phyloP scores from a whole-genome alignment of 352 stramenopile genomes.

The Globisporangium emineosum region DNA sequence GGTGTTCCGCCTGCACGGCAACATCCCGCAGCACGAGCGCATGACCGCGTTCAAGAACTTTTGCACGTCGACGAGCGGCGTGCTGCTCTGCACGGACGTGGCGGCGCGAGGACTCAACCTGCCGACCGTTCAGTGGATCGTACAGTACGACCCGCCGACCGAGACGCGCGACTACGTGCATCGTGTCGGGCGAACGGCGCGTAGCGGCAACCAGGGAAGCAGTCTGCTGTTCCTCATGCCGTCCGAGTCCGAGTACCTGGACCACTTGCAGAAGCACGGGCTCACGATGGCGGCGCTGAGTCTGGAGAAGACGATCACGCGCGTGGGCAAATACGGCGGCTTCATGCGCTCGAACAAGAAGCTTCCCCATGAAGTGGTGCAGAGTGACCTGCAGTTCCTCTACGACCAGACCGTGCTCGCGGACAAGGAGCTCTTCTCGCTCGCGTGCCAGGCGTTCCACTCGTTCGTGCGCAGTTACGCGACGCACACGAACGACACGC shows the following conservation, averaged over 20 bases:
- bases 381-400: slow-evolving; percentile 79
- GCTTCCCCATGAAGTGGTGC: slow-evolving; percentile 75
- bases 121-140: slow-evolving; percentile 93
- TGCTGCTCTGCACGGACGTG: slow-evolving; percentile 99
- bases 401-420: slow-evolving; percentile 81
- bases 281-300: slow-evolving; percentile 81
- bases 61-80: slow-evolving; percentile 82
- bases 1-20: slow-evolving; percentile 93
- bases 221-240: slow-evolving; percentile 97
- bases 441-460: slow-evolving; percentile 89
- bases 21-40: slow-evolving; percentile 94
- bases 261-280: slow-evolving; percentile 88
- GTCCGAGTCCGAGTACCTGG: slow-evolving; percentile 93
- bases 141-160: slow-evolving; percentile 98
- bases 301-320: slow-evolving; percentile 79
- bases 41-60: slow-evolving; percentile 96
- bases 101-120: slow-evolving; percentile 98
- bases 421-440: slow-evolving; percentile 79
- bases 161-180: slow-evolving; percentile 99
- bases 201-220: slow-evolving; percentile 96
- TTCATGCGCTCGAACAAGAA: slow-evolving; percentile 74
- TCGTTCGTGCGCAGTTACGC: slow-evolving; percentile 93
- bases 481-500: slow-evolving; percentile 88
- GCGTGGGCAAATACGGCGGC: slow-evolving; percentile 52
- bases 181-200: slow-evolving; percentile 97